phyloP scores from a whole-genome alignment of 2,329 filamentous ascomycete genomes.

The Fusarium sp. region DNA sequence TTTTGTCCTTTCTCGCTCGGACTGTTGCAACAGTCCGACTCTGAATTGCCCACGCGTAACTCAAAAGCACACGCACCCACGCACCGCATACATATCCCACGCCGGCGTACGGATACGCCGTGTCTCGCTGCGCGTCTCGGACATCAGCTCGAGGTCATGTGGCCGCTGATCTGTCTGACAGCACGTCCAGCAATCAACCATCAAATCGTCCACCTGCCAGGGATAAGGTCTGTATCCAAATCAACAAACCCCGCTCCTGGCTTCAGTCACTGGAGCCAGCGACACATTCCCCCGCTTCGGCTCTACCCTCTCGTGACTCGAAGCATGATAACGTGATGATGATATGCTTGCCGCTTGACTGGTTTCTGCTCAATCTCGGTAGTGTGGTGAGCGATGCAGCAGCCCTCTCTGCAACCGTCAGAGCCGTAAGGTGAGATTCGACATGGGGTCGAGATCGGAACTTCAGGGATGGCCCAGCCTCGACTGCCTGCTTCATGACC shows the following conservation, averaged over 20 bases:
- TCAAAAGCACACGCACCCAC: slow-evolving; percentile 13
- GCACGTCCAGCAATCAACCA: slow-evolving; percentile 10
- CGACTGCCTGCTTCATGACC: not conserved
- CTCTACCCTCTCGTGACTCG: slow-evolving; percentile 31
- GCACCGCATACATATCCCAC: not conserved
- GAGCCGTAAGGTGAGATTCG: slow-evolving; percentile 32
- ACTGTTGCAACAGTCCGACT: slow-evolving; percentile 11
- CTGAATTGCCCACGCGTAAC: not conserved
- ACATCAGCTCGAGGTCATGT: slow-evolving; percentile 39
- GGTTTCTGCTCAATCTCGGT: slow-evolving; percentile 21
- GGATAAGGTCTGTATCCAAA: slow-evolving; percentile 17
- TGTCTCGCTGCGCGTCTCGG: slow-evolving; percentile 19
- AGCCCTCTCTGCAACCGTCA: slow-evolving; percentile 6
- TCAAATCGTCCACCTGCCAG: slow-evolving; percentile 5
- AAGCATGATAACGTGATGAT: slow-evolving; percentile 17
- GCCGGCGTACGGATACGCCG: not conserved
- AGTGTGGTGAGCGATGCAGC: slow-evolving; percentile 12
- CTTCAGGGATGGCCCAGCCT: slow-evolving; percentile 18
- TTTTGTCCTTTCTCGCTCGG: slow-evolving; percentile 15
- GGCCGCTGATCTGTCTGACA: slow-evolving; percentile 32
- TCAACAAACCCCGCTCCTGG: slow-evolving; percentile 17
- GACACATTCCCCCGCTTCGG: slow-evolving; percentile 23
- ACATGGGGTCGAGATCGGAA: slow-evolving; percentile 32
- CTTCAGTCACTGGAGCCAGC: slow-evolving; percentile 28
- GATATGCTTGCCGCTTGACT: slow-evolving; percentile 15